These are phyloP conservation scores for Aspergillus neotritici DNA, from an alignment of 2,329 filamentous ascomycete genomes.

Conservation along the genomic window DNA sequence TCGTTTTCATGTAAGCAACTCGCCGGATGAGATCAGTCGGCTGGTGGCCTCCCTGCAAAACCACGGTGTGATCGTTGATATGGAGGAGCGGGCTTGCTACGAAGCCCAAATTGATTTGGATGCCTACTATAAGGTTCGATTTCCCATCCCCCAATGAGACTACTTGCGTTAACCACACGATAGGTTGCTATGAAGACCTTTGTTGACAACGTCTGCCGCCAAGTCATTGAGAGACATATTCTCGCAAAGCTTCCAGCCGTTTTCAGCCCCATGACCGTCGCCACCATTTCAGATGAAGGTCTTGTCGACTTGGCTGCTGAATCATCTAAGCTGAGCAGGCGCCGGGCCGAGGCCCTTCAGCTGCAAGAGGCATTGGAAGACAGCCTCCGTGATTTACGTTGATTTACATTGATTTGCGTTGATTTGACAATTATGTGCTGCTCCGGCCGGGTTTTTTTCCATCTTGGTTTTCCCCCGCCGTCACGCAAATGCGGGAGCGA, in stretches of 20 bases:
- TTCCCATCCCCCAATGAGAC: not conserved
- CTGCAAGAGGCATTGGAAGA: too few relatives aligned
- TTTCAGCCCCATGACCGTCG: too few relatives aligned
- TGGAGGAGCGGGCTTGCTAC: conserved; percentile 17
- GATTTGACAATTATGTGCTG: too few relatives aligned
- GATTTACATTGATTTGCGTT: too few relatives aligned
- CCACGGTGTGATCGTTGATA: conserved; percentile 13
- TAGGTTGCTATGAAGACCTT: conserved; percentile 23
- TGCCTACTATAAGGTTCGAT: conserved; percentile 23
- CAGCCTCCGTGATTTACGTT: too few relatives aligned
- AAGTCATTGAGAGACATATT: conserved; percentile 22
- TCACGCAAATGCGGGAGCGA: too few relatives aligned
- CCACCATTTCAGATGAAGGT: too few relatives aligned
- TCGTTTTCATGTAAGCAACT: conserved; percentile 6
- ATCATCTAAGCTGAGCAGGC: too few relatives aligned
- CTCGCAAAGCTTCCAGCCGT: conserved; percentile 8
- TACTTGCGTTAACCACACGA: not conserved
- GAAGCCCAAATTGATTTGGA: conserved; percentile 17
- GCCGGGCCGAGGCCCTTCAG: too few relatives aligned
- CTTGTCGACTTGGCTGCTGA: too few relatives aligned
- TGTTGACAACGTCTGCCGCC: conserved; percentile 23
- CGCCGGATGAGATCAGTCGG: not conserved
- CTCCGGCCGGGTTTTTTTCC: too few relatives aligned
- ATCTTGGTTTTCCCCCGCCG: too few relatives aligned
- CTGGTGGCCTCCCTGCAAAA: conserved; percentile 9